Evolutionary conservation across 371 early-diverging fungal genomes (phyloP), one percentile per base, ranked within the genome.

Genomic region (Syncephalastrum racemosum): DNA sequence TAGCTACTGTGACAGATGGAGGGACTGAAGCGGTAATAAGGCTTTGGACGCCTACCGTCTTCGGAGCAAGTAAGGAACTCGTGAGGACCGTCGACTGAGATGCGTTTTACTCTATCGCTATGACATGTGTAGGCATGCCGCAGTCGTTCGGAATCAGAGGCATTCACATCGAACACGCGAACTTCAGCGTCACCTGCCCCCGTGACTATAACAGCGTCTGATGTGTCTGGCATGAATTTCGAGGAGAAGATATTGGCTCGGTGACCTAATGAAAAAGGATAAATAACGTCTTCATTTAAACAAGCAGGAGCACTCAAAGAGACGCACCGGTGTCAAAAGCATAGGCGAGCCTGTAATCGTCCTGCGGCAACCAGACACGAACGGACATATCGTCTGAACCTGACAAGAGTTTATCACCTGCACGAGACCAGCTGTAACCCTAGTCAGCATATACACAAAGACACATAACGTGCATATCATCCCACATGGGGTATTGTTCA

Each of bases 171-270:
- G 55, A 88, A 87, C 4, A 90, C 77, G 45, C 80, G 78, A 6
- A 90, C 75, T 47, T 82, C 73, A 0, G 82, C 69, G 59, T 91
- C 91, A 36, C 82, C 84, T 1, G 91, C 85, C 44, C 87, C 90
- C 4, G 85, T 83, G 27, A 86, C 67, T 15, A 92, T 74, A 19
- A 83, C 65, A 4, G 70, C 61, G 47, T 90, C 86, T 10, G 79
- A 81, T 18, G 86, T 85, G 3, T 69, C 52, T 0, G 89, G 86
- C 77, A 92, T 68, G 47, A 87, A 83, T 62, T 87, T 85, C 8
- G 89, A 84, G 53, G 85, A 79, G 62, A 92, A 91, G n/a, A 92
- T 88, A 44, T 92, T 90, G 52, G 81, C 84, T 4, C 58, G 48
- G 63, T 92, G 92, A 13, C 90, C 86, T 65, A 64, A 31, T 31